Evolutionary conservation across 2,329 filamentous ascomycete genomes (phyloP), one percentile per base, ranked within the genome.

Genomic region (Ophiognomonia clavigignenti-juglandacearum): DNA sequence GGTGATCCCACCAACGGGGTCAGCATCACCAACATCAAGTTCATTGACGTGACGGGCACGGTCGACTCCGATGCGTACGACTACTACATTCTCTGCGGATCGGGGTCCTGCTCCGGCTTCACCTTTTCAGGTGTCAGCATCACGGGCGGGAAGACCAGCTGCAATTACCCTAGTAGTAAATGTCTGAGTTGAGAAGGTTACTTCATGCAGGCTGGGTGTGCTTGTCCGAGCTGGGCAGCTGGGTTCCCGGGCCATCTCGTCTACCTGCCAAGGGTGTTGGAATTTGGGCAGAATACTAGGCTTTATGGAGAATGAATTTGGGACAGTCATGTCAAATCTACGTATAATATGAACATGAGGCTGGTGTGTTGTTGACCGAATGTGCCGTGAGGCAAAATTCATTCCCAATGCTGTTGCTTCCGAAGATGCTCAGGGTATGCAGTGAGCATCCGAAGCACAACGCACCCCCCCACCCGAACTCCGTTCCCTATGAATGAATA

Each of bases 61-160:
- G n/a, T n/a, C n/a, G 35, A 45, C 35, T 37, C 13, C n/a, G 43
- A 45, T 37, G 43, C 35, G 22, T 38, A 38, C 43, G 24, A 31
- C 10, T 39, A 24, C 35, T 32, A 22, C 18, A 6, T 16, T 13
- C 35, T 39, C 4, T 32, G 43, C 19, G 43, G 24, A 29, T 35
- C 18, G 14, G 43, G 24, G 6, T 16, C 18, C 26, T 29, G 24
- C 27, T 29, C 34, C 24, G 43, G 32, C 36, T 39, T 38, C 29
- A 42, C 27, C 16, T n/a, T n/a, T n/a, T n/a, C 32, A 6, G 13
- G 19, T 10, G 24, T 40, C 29, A 18, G 20, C 13, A 19, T 40
- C 39, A 45, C 26, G 23, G 35, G 35, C 18, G 26, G 19, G 14
- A 13, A 16, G 35, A 4, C 14, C 24, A 37, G 35, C 43, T 39